phyloP scores from a whole-genome alignment of 352 stramenopile genomes.

The Phytophthora fragariaefolia region DNA sequence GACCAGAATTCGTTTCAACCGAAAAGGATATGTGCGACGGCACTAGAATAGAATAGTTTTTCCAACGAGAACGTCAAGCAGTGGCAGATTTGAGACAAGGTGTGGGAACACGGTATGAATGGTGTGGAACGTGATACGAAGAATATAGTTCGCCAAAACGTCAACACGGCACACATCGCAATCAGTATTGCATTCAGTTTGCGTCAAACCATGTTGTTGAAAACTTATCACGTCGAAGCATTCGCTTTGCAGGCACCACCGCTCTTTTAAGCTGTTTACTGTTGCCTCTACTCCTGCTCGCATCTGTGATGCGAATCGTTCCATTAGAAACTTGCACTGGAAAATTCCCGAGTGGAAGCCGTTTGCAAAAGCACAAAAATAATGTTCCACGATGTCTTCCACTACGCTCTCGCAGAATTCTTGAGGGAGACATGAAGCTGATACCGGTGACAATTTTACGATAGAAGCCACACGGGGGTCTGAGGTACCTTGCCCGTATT shows the following conservation, averaged over 20 bases:
- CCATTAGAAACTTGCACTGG: background rate
- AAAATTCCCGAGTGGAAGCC: constrained; percentile 9
- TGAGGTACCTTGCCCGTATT: background rate
- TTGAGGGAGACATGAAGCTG: background rate
- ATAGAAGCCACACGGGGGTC: background rate
- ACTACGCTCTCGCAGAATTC: constrained; percentile 24
- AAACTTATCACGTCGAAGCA: constrained; percentile 11
- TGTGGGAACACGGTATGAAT: constrained; percentile 11
- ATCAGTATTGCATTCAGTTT: background rate
- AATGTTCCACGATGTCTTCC: constrained; percentile 9
- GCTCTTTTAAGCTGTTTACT: background rate
- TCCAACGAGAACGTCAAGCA: constrained; percentile 9
- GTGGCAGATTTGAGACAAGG: background rate
- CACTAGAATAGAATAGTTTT: constrained; percentile 10
- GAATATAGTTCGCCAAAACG: background rate
- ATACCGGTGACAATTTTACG: background rate
- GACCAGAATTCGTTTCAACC: constrained; percentile 7
- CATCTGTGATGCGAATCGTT: constrained; percentile 3
- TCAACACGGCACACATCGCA: background rate
- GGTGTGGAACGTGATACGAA: constrained; percentile 6
- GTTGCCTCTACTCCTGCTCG: background rate
- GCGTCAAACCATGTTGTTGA: background rate
- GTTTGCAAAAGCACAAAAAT: constrained; percentile 19
- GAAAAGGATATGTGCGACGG: constrained; percentile 15
- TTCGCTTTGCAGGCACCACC: constrained; percentile 1